A percentile compares a stretch with the other conserved stretches of the same genome.
Conservation (phyloP, 192 early-diverging fungal species). For the Umbelopsis sp. region DNA sequence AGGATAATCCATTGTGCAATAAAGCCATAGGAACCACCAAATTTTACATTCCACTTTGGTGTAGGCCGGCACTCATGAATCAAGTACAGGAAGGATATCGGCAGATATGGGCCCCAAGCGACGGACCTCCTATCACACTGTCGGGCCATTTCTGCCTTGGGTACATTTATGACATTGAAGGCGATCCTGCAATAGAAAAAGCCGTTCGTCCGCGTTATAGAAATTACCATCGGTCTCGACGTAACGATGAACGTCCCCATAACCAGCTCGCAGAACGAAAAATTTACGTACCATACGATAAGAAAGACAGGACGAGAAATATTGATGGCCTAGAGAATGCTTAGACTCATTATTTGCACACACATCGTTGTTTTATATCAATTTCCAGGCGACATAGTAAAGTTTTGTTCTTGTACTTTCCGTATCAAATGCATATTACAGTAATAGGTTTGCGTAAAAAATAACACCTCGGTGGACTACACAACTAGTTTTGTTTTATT, state of each 20-base stretch:
- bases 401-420: too few relatives aligned
- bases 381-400: too few relatives aligned
- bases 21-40: background rate
- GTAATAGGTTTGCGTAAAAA: too few relatives aligned
- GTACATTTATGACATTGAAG: background rate
- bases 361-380: too few relatives aligned
- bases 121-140: background rate
- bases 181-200: background rate
- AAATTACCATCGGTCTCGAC: background rate
- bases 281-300: background rate
- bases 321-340: background rate
- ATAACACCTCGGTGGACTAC: too few relatives aligned
- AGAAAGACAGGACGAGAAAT: background rate
- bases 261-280: background rate
- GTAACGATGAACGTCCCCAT: background rate
- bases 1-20: background rate
- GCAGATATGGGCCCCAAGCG: background rate
- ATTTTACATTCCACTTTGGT: background rate
- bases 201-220: background rate
- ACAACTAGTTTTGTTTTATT: background rate
- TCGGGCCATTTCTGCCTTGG: slow-evolving; percentile 2
- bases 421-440: too few relatives aligned
- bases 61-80: background rate
- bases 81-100: background rate
- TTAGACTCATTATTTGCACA: too few relatives aligned